Evolutionary conservation across 1,139 yeast genomes (phyloP).

Genomic region (Diutina pseudorugosa): DNA sequence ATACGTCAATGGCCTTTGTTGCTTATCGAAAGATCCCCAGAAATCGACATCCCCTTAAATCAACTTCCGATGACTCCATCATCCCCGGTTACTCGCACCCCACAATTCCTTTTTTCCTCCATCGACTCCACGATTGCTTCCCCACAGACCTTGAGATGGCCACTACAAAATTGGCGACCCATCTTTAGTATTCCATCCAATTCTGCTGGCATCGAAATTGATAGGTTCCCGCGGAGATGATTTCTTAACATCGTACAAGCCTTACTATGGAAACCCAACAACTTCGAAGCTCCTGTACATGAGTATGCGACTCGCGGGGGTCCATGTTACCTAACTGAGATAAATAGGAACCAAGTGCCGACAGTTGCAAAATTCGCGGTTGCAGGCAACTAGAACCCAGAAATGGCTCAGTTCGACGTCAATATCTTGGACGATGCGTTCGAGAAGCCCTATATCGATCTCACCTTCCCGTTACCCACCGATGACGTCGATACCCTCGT

Average conservation of each 20-base stretch:
- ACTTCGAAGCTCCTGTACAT: neutral
- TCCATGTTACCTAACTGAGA: neutral
- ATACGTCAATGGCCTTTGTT: too few relatives aligned
- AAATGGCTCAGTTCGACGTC: constrained; percentile 13
- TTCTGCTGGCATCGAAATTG: neutral
- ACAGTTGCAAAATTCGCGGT: neutral
- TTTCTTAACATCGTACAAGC: neutral
- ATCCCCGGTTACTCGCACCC: neutral
- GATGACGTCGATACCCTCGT: constrained; percentile 20
- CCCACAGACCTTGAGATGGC: neutral
- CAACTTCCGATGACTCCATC: neutral
- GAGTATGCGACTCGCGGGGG: neutral
- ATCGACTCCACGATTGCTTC: neutral
- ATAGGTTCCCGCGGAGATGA: too few relatives aligned
- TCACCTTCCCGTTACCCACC: constrained; percentile 29
- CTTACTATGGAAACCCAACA: neutral
- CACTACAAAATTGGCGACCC: neutral
- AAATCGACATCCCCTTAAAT: too few relatives aligned
- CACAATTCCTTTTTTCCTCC: neutral
- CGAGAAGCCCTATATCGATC: constrained; percentile 20
- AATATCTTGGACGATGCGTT: constrained; percentile 26
- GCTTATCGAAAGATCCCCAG: too few relatives aligned
- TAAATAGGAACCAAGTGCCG: neutral
- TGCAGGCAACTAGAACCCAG: neutral
- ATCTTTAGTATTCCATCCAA: neutral